phyloP scores from a whole-genome alignment of 176 grass and related monocot genomes.

The Typha latifolia region DNA sequence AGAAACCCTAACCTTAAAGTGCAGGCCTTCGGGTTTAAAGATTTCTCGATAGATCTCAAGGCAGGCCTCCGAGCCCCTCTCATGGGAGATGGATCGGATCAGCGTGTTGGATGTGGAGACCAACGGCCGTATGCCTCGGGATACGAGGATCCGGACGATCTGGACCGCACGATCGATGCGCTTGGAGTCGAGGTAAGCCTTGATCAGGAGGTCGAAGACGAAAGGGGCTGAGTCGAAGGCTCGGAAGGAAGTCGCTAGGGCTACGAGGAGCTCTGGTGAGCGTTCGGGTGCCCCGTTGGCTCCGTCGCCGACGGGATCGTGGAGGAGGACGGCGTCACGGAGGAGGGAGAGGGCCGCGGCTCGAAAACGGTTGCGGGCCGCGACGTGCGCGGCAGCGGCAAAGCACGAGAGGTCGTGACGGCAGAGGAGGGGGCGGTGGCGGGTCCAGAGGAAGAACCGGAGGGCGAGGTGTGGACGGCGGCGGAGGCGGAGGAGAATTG shows the following conservation, averaged over 20 bases:
- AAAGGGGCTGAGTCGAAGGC: slow-evolving; percentile 20
- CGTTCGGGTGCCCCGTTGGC: neutral
- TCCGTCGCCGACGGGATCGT: neutral
- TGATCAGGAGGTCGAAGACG: slow-evolving; percentile 19
- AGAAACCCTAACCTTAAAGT: slow-evolving; percentile 11
- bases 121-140: slow-evolving; percentile 11
- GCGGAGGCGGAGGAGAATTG: slow-evolving; percentile 8
- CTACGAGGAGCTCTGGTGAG: slow-evolving; percentile 6
- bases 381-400: slow-evolving; percentile 7
- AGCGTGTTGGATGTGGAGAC: slow-evolving; percentile 11
- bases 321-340: neutral
- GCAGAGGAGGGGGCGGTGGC: neutral
- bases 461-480: slow-evolving; percentile 10
- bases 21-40: slow-evolving; percentile 7
- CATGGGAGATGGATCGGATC: slow-evolving; percentile 9
- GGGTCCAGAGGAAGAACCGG: slow-evolving; percentile 8
- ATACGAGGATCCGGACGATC: slow-evolving; percentile 4
- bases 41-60: slow-evolving; percentile 38
- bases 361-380: slow-evolving; percentile 6
- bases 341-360: slow-evolving; percentile 5
- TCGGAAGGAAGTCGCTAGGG: slow-evolving; percentile 5
- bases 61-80: slow-evolving; percentile 20
- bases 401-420: slow-evolving; percentile 6
- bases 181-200: slow-evolving; percentile 10
- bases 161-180: slow-evolving; percentile 12